Percentiles rank a stretch among this genome's conserved stretches.
phyloP scores from a whole-genome alignment of 345 rosid genomes.

The Cardamine chenopodiifolia region DNA sequence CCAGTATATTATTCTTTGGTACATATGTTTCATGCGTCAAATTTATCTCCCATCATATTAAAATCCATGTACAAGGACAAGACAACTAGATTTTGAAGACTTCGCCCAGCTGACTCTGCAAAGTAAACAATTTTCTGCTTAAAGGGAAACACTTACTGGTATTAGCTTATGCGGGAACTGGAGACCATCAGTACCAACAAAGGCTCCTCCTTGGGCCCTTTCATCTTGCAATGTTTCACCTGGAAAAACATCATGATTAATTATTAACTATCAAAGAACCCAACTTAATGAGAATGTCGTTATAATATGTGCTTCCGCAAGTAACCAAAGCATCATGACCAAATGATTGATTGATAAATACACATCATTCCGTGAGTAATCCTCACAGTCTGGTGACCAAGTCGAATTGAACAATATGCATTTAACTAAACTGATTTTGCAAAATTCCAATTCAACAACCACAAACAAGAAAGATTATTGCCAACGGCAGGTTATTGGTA shows the following conservation, averaged over 20 bases:
- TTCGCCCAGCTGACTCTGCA: slow-evolving; percentile 6
- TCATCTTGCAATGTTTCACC: slow-evolving; percentile 93
- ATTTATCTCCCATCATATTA: slow-evolving; percentile 2
- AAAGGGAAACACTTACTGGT: slow-evolving; percentile 59
- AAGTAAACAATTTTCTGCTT: not conserved
- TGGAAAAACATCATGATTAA: slow-evolving; percentile 41
- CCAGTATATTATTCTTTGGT: slow-evolving; percentile 17
- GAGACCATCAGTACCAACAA: slow-evolving; percentile 78
- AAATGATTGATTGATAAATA: slow-evolving; percentile 14
- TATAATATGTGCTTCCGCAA: not conserved
- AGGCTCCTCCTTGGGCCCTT: slow-evolving; percentile 78
- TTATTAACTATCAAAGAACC: slow-evolving; percentile 21
- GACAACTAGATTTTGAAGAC: slow-evolving; percentile 8
- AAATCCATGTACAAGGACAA: slow-evolving; percentile 1
- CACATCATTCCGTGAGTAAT: slow-evolving; percentile 7
- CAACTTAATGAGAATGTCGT: slow-evolving; percentile 15
- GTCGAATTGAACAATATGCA: not conserved
- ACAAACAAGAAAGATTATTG: slow-evolving; percentile 1
- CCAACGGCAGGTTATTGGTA: not conserved
- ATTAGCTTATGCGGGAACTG: slow-evolving; percentile 86
- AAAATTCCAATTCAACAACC: slow-evolving; percentile 7
- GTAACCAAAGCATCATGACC: slow-evolving; percentile 24
- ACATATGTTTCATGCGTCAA: slow-evolving; percentile 13
- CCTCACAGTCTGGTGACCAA: slow-evolving; percentile 6
- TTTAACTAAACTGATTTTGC: slow-evolving; percentile 13